A percentile compares a stretch with the other conserved stretches of the same genome.
Conservation (phyloP, 768 basidiomycete species). For the Hysterangium stoloniferum region DNA sequence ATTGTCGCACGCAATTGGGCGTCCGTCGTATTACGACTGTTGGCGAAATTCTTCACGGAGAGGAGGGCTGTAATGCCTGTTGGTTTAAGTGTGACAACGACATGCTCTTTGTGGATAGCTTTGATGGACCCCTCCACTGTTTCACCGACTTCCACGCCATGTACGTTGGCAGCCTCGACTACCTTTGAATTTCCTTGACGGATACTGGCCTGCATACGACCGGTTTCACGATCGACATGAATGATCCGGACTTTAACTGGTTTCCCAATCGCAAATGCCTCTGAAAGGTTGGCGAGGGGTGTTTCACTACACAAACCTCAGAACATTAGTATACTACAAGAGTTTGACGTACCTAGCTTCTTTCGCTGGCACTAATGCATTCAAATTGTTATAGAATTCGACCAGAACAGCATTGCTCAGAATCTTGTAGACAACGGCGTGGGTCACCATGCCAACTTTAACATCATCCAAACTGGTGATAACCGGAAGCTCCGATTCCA, state of each 20-base stretch:
- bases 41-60: slow-evolving; percentile 84
- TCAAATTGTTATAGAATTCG: slow-evolving; percentile 86
- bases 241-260: slow-evolving; percentile 80
- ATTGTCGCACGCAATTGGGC: slow-evolving; percentile 57
- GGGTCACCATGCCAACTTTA: slow-evolving; percentile 59
- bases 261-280: slow-evolving; percentile 71
- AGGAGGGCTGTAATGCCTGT: slow-evolving; percentile 68
- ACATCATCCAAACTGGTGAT: slow-evolving; percentile 60
- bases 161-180: slow-evolving; percentile 51
- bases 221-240: slow-evolving; percentile 45
- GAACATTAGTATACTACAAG: neutral
- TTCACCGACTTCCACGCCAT: slow-evolving; percentile 69
- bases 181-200: slow-evolving; percentile 61
- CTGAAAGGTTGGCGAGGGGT: slow-evolving; percentile 41
- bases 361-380: slow-evolving; percentile 69
- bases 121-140: slow-evolving; percentile 61
- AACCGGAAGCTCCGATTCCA: slow-evolving; percentile 73
- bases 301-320: slow-evolving; percentile 48
- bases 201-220: slow-evolving; percentile 76
- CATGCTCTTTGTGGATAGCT: slow-evolving; percentile 82
- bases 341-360: slow-evolving; percentile 64
- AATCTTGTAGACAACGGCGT: slow-evolving; percentile 81
- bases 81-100: slow-evolving; percentile 63
- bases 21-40: slow-evolving; percentile 57
- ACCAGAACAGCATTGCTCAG: slow-evolving; percentile 73